Evolutionary conservation across 1,284 basidiomycete species (phyloP).

Genomic region (Bjerkandera adusta): DNA sequence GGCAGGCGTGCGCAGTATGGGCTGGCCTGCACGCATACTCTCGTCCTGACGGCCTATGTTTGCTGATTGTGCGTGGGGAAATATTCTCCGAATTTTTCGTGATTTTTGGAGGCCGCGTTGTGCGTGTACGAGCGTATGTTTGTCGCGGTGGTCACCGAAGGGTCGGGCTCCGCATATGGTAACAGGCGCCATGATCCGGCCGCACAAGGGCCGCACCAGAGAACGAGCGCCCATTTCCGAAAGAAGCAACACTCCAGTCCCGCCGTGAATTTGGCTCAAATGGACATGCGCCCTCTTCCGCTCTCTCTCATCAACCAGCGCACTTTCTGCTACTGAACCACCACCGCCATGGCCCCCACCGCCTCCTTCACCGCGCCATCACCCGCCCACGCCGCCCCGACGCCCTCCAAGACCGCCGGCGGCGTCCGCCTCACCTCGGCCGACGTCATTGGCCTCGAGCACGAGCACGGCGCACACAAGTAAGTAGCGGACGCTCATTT

Average conservation of each 20-base stretch:
- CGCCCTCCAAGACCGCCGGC: conserved; percentile 9
- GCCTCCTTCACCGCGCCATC: neutral
- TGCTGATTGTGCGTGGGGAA: no score
- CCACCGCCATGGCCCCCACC: conserved; percentile 13
- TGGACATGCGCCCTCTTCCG: conserved; percentile 10
- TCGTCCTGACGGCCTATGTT: no score
- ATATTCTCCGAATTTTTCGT: no score
- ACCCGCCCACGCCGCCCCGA: neutral
- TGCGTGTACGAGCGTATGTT: no score
- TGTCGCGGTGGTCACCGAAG: no score
- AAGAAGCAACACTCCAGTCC: conserved; percentile 1
- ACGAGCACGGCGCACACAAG: conserved; percentile 87
- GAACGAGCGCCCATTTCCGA: neutral
- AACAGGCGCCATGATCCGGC: conserved; percentile 12
- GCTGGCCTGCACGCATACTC: no score
- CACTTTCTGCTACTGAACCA: conserved; percentile 2
- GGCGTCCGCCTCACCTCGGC: conserved; percentile 45
- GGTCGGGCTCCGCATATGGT: no score
- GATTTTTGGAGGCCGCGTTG: no score
- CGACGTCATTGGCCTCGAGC: conserved; percentile 80
- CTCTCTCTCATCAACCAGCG: conserved; percentile 1
- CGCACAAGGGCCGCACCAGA: neutral
- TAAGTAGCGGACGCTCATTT: conserved; percentile 41
- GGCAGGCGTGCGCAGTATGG: no score
- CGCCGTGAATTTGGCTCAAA: conserved; percentile 5